Percentiles rank a stretch among this genome's conserved stretches.
Conservation (phyloP, 768 basidiomycete species). For the Mycena belliarum region DNA sequence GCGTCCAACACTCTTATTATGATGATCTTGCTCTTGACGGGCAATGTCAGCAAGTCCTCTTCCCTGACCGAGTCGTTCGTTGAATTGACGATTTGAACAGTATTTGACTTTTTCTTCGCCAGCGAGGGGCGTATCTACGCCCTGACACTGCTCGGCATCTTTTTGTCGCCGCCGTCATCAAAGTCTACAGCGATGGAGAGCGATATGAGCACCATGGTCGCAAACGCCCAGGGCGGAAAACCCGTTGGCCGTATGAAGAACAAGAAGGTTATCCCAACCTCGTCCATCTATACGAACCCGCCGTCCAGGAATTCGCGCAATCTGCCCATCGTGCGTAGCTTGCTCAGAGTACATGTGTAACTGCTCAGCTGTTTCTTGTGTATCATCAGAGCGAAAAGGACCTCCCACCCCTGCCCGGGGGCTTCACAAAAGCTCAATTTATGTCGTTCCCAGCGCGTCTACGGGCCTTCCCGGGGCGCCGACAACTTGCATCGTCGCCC, state of each 20-base stretch:
- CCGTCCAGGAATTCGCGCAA: constrained; percentile 1
- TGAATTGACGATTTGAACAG: not conserved
- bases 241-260: too few species aligned
- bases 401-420: constrained; percentile 4
- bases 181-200: not conserved
- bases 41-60: constrained; percentile 2
- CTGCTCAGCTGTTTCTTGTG: not conserved
- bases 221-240: too few species aligned
- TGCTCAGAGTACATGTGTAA: not conserved
- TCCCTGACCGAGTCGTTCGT: not conserved
- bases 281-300: too few species aligned
- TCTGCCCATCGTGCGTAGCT: not conserved
- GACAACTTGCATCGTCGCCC: too few species aligned
- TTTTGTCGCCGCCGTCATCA: constrained; percentile 9
- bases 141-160: constrained; percentile 16
- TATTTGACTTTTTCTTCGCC: constrained; percentile 16
- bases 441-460: not conserved
- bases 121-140: constrained; percentile 21
- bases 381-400: constrained; percentile 6
- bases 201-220: too few species aligned
- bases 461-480: too few species aligned
- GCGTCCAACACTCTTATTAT: constrained; percentile 15
- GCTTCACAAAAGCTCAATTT: not conserved
- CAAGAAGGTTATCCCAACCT: not conserved
- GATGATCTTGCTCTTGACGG: constrained; percentile 19